Evolutionary conservation across 805 yeast species (phyloP).

Genomic region (Wickerhamiella alocasiicola): DNA sequence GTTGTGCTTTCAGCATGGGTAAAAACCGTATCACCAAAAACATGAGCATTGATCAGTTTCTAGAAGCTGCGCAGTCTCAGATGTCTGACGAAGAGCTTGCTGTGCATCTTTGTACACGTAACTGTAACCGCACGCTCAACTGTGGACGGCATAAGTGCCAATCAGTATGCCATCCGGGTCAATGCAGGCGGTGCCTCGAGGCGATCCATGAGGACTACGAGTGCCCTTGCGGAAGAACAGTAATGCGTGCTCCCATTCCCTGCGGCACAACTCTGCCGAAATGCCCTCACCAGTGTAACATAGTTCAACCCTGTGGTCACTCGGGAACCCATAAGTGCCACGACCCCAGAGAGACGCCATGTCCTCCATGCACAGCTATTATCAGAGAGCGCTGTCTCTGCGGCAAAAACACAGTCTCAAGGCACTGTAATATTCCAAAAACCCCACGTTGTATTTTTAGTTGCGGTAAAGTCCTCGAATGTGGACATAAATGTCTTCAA

Average conservation of each 20-base stretch:
- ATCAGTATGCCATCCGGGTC: conserved; percentile 25
- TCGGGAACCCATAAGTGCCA: conserved; percentile 20
- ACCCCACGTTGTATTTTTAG: conserved; percentile 48
- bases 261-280: conserved; percentile 25
- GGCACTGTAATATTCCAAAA: conserved; percentile 49
- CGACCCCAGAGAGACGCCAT: conserved; percentile 9
- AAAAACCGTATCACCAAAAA: conserved; percentile 4
- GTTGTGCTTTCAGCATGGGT: conserved; percentile 13
- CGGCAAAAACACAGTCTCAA: conserved; percentile 41
- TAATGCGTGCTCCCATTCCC: conserved; percentile 24
- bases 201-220: conserved; percentile 23
- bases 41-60: conserved; percentile 8
- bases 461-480: conserved; percentile 39
- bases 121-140: conserved; percentile 21
- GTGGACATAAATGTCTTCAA: conserved; percentile 44
- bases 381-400: conserved; percentile 49
- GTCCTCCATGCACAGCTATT: conserved; percentile 21
- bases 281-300: conserved; percentile 21
- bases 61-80: neutral
- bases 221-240: conserved; percentile 26
- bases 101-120: conserved; percentile 23
- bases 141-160: conserved; percentile 25
- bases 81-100: conserved; percentile 17
- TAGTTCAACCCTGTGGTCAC: conserved; percentile 25
- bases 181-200: conserved; percentile 25